phyloP scores from a whole-genome alignment of 2,329 filamentous ascomycete genomes.

The Cercospora nicotianae region DNA sequence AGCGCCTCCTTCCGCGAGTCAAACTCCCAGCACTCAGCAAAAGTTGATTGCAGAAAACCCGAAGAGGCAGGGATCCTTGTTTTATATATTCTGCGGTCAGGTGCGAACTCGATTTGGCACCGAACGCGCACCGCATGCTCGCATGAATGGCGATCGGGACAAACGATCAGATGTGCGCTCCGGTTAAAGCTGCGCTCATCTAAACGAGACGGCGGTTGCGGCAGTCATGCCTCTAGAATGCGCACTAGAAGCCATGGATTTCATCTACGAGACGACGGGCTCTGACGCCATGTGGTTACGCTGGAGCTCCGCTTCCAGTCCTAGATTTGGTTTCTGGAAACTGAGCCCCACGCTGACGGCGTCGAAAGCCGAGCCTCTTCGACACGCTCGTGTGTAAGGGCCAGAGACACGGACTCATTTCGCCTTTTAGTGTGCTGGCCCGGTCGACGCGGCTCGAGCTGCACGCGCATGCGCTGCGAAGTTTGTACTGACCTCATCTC shows the following conservation, averaged over 20 bases:
- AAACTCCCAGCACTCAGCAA: slow-evolving; percentile 16
- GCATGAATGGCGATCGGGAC: background rate
- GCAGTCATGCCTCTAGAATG: slow-evolving; percentile 17
- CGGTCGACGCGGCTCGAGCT: background rate
- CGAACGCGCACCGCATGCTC: background rate
- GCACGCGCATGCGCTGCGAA: background rate
- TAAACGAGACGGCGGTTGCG: slow-evolving; percentile 15
- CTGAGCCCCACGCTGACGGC: slow-evolving; percentile 15
- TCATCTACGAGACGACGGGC: slow-evolving; percentile 20
- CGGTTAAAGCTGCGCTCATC: slow-evolving; percentile 5
- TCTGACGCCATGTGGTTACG: slow-evolving; percentile 20
- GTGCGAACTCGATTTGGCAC: slow-evolving; percentile 5
- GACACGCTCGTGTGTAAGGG: slow-evolving; percentile 4
- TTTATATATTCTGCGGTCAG: slow-evolving; percentile 9
- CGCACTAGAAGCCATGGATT: slow-evolving; percentile 17
- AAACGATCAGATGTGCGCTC: background rate
- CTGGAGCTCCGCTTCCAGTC: slow-evolving; percentile 6
- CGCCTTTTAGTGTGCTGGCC: slow-evolving; percentile 6
- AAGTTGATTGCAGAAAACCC: slow-evolving; percentile 16
- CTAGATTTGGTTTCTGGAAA: slow-evolving; percentile 11
- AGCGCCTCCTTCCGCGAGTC: slow-evolving; percentile 17
- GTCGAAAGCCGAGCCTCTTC: slow-evolving; percentile 5
- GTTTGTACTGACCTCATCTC: slow-evolving; percentile 12
- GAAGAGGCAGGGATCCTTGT: slow-evolving; percentile 19
- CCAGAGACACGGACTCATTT: slow-evolving; percentile 18